Conservation (phyloP, 208 protist genomes). For the Wallacemonas collosoma region DNA sequence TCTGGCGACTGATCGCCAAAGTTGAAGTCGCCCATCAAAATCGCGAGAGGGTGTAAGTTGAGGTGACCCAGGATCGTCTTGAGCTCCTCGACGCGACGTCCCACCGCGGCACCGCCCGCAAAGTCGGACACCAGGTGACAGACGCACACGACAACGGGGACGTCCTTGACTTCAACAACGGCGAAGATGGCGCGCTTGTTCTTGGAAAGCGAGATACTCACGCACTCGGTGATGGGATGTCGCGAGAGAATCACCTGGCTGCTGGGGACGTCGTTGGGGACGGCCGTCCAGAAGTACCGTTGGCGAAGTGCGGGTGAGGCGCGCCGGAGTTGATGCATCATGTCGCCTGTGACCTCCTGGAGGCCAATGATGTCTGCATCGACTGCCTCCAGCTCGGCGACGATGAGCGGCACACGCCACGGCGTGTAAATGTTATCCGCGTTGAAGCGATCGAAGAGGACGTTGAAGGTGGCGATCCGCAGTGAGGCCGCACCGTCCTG, state of each 20-base stretch:
- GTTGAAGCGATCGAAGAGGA: conserved; percentile 15
- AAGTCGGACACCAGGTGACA: conserved; percentile 20
- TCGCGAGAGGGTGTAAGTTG: not conserved
- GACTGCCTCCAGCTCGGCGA: not conserved
- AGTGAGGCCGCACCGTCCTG: no score
- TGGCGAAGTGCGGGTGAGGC: not conserved
- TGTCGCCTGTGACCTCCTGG: conserved; percentile 19
- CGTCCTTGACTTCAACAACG: not conserved
- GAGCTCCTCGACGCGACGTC: conserved; percentile 8
- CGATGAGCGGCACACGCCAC: conserved; percentile 18
- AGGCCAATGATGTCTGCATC: conserved; percentile 23
- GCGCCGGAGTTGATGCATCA: conserved; percentile 3
- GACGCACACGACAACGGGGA: conserved; percentile 13
- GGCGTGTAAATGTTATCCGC: conserved; percentile 17
- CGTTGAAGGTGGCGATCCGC: conserved; percentile 17
- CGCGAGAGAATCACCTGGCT: conserved; percentile 15
- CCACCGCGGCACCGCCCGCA: not conserved
- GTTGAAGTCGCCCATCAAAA: conserved; percentile 21
- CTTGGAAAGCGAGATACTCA: conserved; percentile 8
- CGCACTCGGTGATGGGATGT: conserved; percentile 15
- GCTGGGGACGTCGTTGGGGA: conserved; percentile 14
- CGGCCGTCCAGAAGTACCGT: conserved; percentile 21
- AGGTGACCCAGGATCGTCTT: conserved; percentile 11
- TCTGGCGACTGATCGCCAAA: conserved; percentile 18
- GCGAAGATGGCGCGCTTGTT: conserved; percentile 22